Percentiles rank a stretch among this genome's conserved stretches.
Evolutionary conservation across 495 filamentous ascomycete species (phyloP).

Genomic region (Aspergillus bridgeri): DNA sequence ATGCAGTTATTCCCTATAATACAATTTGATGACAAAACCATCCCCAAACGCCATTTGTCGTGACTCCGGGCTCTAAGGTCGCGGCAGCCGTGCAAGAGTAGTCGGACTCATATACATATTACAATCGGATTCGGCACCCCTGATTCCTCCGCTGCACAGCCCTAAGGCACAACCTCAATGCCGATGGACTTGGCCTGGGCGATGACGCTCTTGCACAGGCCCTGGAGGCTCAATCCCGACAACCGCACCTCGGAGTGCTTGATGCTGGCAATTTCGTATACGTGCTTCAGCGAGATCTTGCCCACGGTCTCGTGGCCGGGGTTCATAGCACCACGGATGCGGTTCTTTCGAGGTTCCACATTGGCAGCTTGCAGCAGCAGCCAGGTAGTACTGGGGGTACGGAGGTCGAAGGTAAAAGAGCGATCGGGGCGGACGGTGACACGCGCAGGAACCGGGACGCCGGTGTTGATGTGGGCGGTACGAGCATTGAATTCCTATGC

Average conservation of each 20-base stretch:
- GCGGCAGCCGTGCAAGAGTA: slow-evolving; percentile 9
- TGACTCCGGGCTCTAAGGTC: slow-evolving; percentile 14
- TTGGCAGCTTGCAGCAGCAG: slow-evolving; percentile 82
- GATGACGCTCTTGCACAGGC: slow-evolving; percentile 80
- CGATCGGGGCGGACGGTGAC: slow-evolving; percentile 93
- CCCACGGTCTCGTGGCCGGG: slow-evolving; percentile 79
- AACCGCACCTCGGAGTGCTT: slow-evolving; percentile 83
- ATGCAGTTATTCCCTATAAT: slow-evolving; percentile 26
- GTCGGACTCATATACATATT: slow-evolving; percentile 11
- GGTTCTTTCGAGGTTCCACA: slow-evolving; percentile 69
- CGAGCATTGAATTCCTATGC: slow-evolving; percentile 94
- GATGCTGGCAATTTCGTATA: slow-evolving; percentile 97
- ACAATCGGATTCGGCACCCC: slow-evolving; percentile 8
- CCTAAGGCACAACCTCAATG: slow-evolving; percentile 70
- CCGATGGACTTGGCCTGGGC: slow-evolving; percentile 86
- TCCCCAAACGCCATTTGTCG: slow-evolving; percentile 23
- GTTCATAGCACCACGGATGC: slow-evolving; percentile 71
- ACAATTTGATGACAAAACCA: slow-evolving; percentile 22
- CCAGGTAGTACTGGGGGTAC: slow-evolving; percentile 87
- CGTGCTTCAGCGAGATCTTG: slow-evolving; percentile 84
- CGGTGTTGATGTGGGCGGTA: slow-evolving; percentile 76
- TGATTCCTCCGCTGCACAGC: slow-evolving; percentile 4
- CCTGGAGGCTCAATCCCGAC: slow-evolving; percentile 74
- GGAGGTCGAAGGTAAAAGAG: slow-evolving; percentile 87
- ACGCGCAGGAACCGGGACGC: slow-evolving; percentile 83